Base-by-base conservation (phyloP, 73 alveolate species). In the Paramecium sonneborni region DNA sequence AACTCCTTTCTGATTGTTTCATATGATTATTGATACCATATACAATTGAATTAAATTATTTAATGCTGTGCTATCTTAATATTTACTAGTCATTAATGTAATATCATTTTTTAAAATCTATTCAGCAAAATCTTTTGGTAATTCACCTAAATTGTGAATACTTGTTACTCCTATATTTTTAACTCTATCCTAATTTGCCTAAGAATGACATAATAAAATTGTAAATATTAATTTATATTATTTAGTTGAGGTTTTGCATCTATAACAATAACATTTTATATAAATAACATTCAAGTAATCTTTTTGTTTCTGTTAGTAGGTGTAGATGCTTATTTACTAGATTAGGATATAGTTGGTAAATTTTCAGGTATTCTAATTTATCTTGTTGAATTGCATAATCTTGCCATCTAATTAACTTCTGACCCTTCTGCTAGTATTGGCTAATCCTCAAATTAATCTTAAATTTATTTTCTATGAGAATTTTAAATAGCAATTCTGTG, bases 401-500 rank as follows among this genome's bases (percentile, higher is more conserved):
- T 76, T 5, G 44, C 69, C 88, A 76, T 76, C 5, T 76, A 30
- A 15, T 41, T 21, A 6, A 76, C 72, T 38, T 76, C 38, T 1
- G 70, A 38, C 14, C 26, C 23, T 39, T 76, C 88, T 21, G 15
- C 2, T 20, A 34, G n/a, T 15, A 38, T 30, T 34, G 88, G 88
- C 21, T 37, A 1, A 41, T 76, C 88, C 26, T 76, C 88, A 76
- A 39, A 76, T 21, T 76, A 76, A 76, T 76, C 88, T 30, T 37
- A 37, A 37, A 41, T 34, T 39, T 76, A 26, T 41, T 76, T 76
- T 39, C 46, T 76, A 18, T 76, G 88, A 12, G 38, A 38, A 76
- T 76, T 76, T 76, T 76, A n/a, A 7, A 76, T 76, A 1, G 88
- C 88, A 35, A 76, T 76, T 20, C 69, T 34, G 35, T 76, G 88